Evolutionary conservation across 345 rosid genomes (phyloP).

Genomic region (Pugionium cornutum): DNA sequence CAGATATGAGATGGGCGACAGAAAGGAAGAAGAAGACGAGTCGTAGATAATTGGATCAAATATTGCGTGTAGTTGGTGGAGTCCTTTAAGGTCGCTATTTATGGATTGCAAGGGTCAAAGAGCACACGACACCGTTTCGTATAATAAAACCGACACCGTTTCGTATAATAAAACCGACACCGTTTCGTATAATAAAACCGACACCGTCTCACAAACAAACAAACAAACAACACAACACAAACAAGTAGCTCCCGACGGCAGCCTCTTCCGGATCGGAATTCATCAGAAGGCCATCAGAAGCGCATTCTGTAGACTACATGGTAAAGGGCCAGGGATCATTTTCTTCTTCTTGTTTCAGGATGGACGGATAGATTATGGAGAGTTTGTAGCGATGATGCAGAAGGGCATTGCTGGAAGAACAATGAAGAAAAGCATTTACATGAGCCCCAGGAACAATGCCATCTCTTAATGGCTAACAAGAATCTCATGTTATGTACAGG

Average conservation of each 20-base stretch:
- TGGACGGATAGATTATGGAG: conserved; percentile 94
- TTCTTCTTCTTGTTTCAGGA: conserved; percentile 53
- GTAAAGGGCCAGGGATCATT: no score
- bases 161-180: background rate
- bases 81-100: background rate
- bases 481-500: conserved; percentile 35
- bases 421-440: conserved; percentile 87
- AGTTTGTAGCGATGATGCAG: conserved; percentile 99
- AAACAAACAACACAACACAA: background rate
- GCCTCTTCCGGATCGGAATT: background rate
- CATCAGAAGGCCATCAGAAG: no score
- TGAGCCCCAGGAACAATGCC: conserved; percentile 50
- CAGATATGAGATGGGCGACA: conserved; percentile 17
- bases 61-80: conserved; percentile 23
- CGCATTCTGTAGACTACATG: no score
- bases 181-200: background rate
- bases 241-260: conserved; percentile 1
- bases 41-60: conserved; percentile 13
- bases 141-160: background rate
- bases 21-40: background rate
- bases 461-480: conserved; percentile 22
- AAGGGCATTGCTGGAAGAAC: conserved; percentile 93
- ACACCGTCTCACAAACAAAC: no score
- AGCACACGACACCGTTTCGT: background rate
- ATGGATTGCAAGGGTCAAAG: background rate